Evolutionary conservation across 83 land plant species (phyloP), one percentile per base, ranked within the genome.

Genomic region (Picea abies): DNA sequence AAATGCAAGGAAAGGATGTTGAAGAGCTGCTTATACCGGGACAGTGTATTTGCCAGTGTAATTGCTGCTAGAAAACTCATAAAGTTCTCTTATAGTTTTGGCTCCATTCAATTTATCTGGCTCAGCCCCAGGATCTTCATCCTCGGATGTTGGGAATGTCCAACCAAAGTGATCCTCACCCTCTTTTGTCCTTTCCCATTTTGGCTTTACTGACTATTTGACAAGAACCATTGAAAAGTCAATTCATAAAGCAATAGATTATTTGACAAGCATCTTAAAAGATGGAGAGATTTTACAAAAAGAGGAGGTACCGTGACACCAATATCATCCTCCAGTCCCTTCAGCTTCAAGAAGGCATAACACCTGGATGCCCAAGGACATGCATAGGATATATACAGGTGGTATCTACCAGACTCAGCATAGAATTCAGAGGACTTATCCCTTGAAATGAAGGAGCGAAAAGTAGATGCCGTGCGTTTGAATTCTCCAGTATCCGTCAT

Each of bases 301-400:
- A 41, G 44, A 2, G 44, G 25, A 60, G 67, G 64, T 82, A 92
- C 93, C 86, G 98, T 82, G 83, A 86, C 80, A 86, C 89, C 90
- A 82, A 95, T 95, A 47, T 90, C 94, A 71, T 92, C 84, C 2
- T 93, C 96, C n/a, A 95, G 92, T 60, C 96, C 96, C 80, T 95
- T 95, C 77, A 95, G 90, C 84, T 93, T 93, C 82, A 95, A 66
- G 68, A 93, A 95, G 70, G 93, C n/a, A n/a, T n/a, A n/a, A n/a
- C n/a, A n/a, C n/a, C n/a, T n/a, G n/a, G n/a, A n/a, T n/a, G n/a
- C n/a, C n/a, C n/a, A n/a, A n/a, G n/a, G n/a, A n/a, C n/a, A n/a
- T n/a, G n/a, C n/a, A n/a, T n/a, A n/a, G n/a, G n/a, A n/a, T n/a
- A n/a, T n/a, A n/a, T n/a, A n/a, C n/a, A n/a, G 86, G 83, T 93